Evolutionary conservation across 805 yeast species (phyloP), one percentile per base, ranked within the genome.

Genomic region (Saturnispora zaruensis): DNA sequence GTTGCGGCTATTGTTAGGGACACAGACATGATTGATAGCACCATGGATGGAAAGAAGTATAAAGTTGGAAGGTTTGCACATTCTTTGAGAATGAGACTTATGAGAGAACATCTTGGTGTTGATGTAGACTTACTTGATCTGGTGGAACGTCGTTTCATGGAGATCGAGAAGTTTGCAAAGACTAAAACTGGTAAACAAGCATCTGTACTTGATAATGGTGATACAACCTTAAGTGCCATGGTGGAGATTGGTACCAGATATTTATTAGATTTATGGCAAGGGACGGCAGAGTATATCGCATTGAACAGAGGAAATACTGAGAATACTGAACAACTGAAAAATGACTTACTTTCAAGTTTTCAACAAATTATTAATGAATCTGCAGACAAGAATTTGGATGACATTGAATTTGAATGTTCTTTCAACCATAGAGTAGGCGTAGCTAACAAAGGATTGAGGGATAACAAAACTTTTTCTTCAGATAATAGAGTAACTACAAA

Each of bases 81-180:
- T 64, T 82, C 93, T 2, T 69, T 93, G 52, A 76, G 99, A 59
- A 78, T 89, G 71, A 76, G 97, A 54, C 73, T 95, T 46, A 93
- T 93, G 99, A 77, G 99, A 55, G 99, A 93, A 62, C 99, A 93
- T 67, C 64, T 93, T 24, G 99, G 99, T 24, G 83, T 95, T 48
- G 95, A 89, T 64, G 93, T 89, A 41, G 97, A 90, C 66, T 71
- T 83, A 14, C 66, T 89, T 24, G 97, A 90, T 50, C 66, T 84
- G 41, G 84, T 88, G 30, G 96, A 89, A 61, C 73, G 90, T 56
- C 74, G 85, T 57, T 83, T 86, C 49, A 61, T 66, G 16, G 68
- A 70, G 45, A 71, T 77, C 53, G 79, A 77, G 52, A 62, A 64
- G 5, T 69, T 71, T 59, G 78, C 81, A 2, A 58, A 57, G 16